Evolutionary conservation across 2,329 filamentous ascomycete species (phyloP).

Genomic region (Alternaria arbusti): DNA sequence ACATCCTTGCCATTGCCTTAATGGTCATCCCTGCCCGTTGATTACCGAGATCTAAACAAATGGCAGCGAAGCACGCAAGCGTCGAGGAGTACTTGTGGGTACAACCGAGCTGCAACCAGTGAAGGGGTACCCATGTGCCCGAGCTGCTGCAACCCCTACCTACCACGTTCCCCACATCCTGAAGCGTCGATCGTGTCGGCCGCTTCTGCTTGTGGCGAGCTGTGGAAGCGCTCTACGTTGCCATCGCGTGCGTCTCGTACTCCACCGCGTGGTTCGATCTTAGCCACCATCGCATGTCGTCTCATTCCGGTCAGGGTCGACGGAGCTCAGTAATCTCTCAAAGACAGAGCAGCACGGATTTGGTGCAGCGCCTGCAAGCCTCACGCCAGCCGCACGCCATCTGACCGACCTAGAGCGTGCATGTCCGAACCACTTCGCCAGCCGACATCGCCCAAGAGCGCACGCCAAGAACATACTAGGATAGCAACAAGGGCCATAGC

Average conservation of each 20-base stretch:
- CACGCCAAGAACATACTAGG: neutral
- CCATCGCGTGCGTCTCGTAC: conserved; percentile 22
- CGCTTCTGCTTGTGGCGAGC: conserved; percentile 25
- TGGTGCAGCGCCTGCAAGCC: conserved; percentile 31
- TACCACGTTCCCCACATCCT: conserved; percentile 40
- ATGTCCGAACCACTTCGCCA: neutral
- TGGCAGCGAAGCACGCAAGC: conserved; percentile 17
- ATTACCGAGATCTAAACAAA: conserved; percentile 27
- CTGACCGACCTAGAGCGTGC: conserved; percentile 11
- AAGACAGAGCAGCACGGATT: conserved; percentile 11
- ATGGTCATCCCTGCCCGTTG: conserved; percentile 19
- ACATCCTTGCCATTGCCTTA: conserved; percentile 22
- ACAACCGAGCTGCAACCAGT: conserved; percentile 23
- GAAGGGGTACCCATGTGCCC: conserved; percentile 28
- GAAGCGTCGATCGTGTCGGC: conserved; percentile 37
- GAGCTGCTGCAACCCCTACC: conserved; percentile 18
- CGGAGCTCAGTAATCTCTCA: conserved; percentile 18
- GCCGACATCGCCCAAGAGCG: conserved; percentile 22
- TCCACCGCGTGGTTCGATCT: conserved; percentile 22
- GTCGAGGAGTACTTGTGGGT: conserved; percentile 33
- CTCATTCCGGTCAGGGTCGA: conserved; percentile 21
- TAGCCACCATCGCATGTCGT: conserved; percentile 23
- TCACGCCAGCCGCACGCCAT: conserved; percentile 25
- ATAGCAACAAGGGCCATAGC: conserved; percentile 2
- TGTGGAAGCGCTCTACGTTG: conserved; percentile 22